These are phyloP conservation scores for Clonostachys chloroleuca DNA, from an alignment of 2,329 filamentous ascomycete species.

Conservation along the genomic window DNA sequence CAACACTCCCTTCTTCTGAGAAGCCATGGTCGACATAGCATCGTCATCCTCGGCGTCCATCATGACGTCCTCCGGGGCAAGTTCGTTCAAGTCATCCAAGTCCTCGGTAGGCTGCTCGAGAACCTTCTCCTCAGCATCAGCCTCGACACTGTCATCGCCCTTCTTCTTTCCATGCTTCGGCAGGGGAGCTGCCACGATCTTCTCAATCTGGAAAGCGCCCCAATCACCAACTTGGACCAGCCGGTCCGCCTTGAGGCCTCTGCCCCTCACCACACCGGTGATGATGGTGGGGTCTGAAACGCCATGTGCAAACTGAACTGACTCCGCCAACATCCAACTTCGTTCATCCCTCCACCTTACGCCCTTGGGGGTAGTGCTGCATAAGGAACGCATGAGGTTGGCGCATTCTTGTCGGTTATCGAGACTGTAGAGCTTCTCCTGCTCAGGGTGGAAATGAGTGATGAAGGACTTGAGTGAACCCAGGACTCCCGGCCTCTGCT, in stretches of 20 bases:
- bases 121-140: conserved; percentile 51
- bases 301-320: conserved; percentile 65
- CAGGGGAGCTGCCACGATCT: conserved; percentile 75
- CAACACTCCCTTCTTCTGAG: conserved; percentile 77
- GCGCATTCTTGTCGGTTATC: conserved; percentile 87
- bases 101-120: conserved; percentile 73
- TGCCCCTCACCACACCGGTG: conserved; percentile 82
- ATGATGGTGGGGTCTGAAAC: conserved; percentile 64
- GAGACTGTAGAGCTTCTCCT: conserved; percentile 86
- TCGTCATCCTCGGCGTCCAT: conserved; percentile 65
- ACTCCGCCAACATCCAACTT: conserved; percentile 91
- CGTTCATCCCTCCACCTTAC: conserved; percentile 93
- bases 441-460: conserved; percentile 87
- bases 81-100: conserved; percentile 74
- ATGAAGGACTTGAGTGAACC: conserved; percentile 88
- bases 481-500: conserved; percentile 71
- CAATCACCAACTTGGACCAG: conserved; percentile 89
- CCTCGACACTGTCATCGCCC: conserved; percentile 69
- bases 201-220: conserved; percentile 90
- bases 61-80: conserved; percentile 80
- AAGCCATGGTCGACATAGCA: conserved; percentile 24
- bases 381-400: conserved; percentile 86
- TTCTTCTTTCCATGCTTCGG: conserved; percentile 56
- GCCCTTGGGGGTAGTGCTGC: conserved; percentile 88
- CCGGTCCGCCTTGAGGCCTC: conserved; percentile 82